Base-by-base conservation (phyloP, 805 yeast genomes). In the Sungouiella thailandica region DNA sequence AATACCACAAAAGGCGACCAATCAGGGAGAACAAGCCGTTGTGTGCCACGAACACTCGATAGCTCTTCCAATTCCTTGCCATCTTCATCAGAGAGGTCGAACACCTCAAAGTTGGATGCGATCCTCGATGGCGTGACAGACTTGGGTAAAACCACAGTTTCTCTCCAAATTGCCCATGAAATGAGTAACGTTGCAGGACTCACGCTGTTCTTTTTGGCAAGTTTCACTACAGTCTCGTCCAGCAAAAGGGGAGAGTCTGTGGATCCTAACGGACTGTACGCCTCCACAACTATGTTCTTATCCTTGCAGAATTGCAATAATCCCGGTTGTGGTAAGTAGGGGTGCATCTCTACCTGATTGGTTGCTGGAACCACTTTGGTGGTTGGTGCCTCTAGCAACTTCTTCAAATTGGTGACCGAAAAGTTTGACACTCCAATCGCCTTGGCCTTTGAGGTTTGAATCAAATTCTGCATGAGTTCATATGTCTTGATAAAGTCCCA, bases 381-480 rank as follows among this genome's bases (percentile, higher is more conserved):
- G 27, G 65, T 67, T 31, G 74, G 70, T 28, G 60, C 62, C 8
- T 58, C 58, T 33, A 82, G 63, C 38, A 84, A 60, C 32, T 58
- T 67, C 38, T 70, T 60, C 41, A 81, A 52, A 44, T 74, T 70
- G 35, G 63, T 69, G 17, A 72, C 58, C 13, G 83, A 70, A 54
- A 79, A 76, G 62, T 85, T 85, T 23, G 89, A 80, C 26, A 85
- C 83, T 46, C 95, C 95, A 54, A 85, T 72, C 16, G 88, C 75
- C 46, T 68, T 74, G 17, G 75, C 67, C 53, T 75, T 68, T 17
- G 77, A 81, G 18, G 60, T 60, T 36, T 41, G 39, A 30, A 75
- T 66, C 32, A 82, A 59, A 46, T 72, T 62, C 60, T 83, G 86
- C 74, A 85, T 57, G 23, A 58, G 60, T 47, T 71, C 76, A 78